phyloP scores from a whole-genome alignment of 1,284 basidiomycete genomes.

The Volvariella volvacea region DNA sequence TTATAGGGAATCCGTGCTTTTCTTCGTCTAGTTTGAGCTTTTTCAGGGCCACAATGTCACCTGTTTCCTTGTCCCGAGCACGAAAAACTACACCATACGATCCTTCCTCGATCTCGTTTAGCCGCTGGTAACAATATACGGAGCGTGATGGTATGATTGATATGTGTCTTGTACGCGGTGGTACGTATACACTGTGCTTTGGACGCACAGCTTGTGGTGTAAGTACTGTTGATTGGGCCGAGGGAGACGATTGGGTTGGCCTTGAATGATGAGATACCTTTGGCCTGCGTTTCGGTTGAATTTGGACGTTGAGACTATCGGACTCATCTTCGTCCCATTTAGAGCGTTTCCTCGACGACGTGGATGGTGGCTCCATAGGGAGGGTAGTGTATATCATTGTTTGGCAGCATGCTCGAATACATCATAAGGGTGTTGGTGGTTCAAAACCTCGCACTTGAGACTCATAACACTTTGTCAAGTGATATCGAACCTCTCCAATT shows the following conservation, averaged over 20 bases:
- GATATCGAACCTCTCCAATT: conserved; percentile 30
- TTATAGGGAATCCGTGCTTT: conserved; percentile 98
- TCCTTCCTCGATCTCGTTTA: conserved; percentile 99
- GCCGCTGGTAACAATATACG: conserved; percentile 86
- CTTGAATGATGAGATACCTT: conserved; percentile 20
- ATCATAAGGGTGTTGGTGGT: too few relatives aligned
- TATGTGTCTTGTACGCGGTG: conserved; percentile 70
- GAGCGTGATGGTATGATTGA: conserved; percentile 78
- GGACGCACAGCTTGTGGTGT: conserved; percentile 15
- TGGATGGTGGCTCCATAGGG: conserved; percentile 19
- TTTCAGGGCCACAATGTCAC: conserved; percentile 94
- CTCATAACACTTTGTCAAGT: conserved; percentile 53
- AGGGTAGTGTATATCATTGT: too few relatives aligned
- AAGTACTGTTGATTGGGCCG: conserved; percentile 8
- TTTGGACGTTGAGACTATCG: conserved; percentile 23
- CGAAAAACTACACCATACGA: conserved; percentile 98
- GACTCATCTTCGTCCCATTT: conserved; percentile 61
- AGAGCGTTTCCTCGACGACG: conserved; percentile 58
- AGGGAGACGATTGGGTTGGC: conserved; percentile 17
- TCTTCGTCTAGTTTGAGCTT: conserved; percentile 98
- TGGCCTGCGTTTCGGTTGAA: conserved; percentile 39
- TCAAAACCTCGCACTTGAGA: conserved; percentile 24
- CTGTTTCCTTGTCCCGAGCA: conserved; percentile 88
- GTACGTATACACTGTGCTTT: conserved; percentile 62
- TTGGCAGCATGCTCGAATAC: too few relatives aligned